Evolutionary conservation across 345 rosid species (phyloP).

Genomic region (Eucalyptus polyanthemos): DNA sequence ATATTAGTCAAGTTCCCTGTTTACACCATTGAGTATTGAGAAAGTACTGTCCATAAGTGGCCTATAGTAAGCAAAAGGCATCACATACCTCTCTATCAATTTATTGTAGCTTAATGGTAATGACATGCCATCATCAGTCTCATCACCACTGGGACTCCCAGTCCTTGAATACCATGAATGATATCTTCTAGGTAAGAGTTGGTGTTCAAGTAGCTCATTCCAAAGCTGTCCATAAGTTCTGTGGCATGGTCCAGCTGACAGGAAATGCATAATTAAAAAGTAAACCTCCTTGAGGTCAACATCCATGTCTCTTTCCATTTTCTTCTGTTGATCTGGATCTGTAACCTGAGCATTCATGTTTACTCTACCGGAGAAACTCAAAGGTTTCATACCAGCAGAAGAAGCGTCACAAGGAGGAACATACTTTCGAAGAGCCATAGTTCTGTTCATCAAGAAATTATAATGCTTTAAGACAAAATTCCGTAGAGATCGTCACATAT

Average conservation of each 20-base stretch:
- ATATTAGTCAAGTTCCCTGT: background rate
- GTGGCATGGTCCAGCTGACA: slow-evolving; percentile 86
- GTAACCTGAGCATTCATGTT: slow-evolving; percentile 37
- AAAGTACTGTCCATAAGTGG: background rate
- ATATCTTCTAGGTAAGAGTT: slow-evolving; percentile 89
- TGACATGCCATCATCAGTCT: slow-evolving; percentile 70
- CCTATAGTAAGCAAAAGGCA: background rate
- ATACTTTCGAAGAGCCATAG: slow-evolving; percentile 70
- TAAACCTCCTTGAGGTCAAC: slow-evolving; percentile 83
- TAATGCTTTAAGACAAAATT: background rate
- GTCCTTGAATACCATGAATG: slow-evolving; percentile 94
- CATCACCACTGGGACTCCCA: slow-evolving; percentile 50
- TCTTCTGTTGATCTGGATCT: slow-evolving; percentile 20
- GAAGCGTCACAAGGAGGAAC: slow-evolving; percentile 39
- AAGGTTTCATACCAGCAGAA: slow-evolving; percentile 48
- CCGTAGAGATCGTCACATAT: background rate
- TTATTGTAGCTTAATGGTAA: slow-evolving; percentile 60
- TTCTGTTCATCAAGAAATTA: slow-evolving; percentile 1
- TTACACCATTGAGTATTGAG: background rate
- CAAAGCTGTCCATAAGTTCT: slow-evolving; percentile 57
- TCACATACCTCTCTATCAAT: slow-evolving; percentile 61
- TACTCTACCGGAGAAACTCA: slow-evolving; percentile 46
- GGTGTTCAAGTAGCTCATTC: slow-evolving; percentile 85
- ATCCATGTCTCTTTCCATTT: slow-evolving; percentile 36
- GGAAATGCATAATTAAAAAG: slow-evolving; percentile 89